Evolutionary conservation across 2,329 filamentous ascomycete species (phyloP), one percentile per base, ranked within the genome.

Genomic region (Alternaria dauci): DNA sequence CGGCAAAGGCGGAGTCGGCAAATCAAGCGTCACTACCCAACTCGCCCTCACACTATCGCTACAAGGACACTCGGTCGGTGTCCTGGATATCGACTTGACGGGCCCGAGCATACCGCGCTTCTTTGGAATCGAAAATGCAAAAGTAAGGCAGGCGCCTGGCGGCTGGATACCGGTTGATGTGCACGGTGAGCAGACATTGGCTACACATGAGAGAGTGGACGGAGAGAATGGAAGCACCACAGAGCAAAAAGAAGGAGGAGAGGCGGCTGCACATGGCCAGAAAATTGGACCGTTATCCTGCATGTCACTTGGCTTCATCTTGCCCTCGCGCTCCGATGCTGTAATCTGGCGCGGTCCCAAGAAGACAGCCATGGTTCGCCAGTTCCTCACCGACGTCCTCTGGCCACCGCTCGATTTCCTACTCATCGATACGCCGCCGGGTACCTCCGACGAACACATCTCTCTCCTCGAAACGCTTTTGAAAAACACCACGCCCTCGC

Each of bases 341-440:
- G 94, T 99, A 0, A 95, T 99, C 39, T 99, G 95, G 95, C 88
- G 95, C 54, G 95, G 95, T 0, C 95, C 95, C 2, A 99, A 99
- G 81, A 99, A 99, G 82, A 99, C 95, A 5, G 95, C 95, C 52
- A 99, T 99, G 95, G 93, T 99, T 59, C 89, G 94, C 41, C 95
- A 99, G 78, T 99, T 99, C 76, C 84, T 99, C 28, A 91, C 91
- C 1, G 94, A 97, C 74, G 94, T 97, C 5, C 85, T 92, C 30
- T 98, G 95, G 95, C 86, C 84, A 0, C 86, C 88, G 55, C 87
- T 92, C n/a, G 94, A 98, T 77, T 98, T 92, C 75, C 85, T 99
- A 0, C 86, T 99, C 60, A 92, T 99, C 73, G 95, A 99, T 79
- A 99, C 95, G 3, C 95, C 95, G 12, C 95, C 95, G 0, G 95